These are phyloP conservation scores for Lodderomyces margitis DNA, from an alignment of 1,139 yeast genomes.

Conservation along the genomic window DNA sequence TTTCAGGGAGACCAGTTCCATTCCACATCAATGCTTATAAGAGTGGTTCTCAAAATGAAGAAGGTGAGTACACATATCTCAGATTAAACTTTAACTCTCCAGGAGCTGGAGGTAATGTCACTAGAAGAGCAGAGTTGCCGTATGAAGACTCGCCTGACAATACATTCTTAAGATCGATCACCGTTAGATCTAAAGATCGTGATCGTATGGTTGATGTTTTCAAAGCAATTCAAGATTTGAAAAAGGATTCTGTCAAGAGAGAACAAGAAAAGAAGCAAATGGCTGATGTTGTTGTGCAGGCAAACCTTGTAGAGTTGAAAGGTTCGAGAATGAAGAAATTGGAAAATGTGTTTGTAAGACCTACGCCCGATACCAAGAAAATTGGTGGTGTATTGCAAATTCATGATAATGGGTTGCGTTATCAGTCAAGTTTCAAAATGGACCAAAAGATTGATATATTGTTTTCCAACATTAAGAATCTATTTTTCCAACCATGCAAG, in stretches of 20 bases:
- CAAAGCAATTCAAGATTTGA: conserved; percentile 87
- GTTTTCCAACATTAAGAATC: conserved; percentile 86
- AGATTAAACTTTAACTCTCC: conserved; percentile 94
- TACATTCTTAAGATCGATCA: conserved; percentile 81
- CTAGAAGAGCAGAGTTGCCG: conserved; percentile 77
- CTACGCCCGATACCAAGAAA: conserved; percentile 95
- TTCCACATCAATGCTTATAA: conserved; percentile 93
- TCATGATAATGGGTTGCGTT: conserved; percentile 94
- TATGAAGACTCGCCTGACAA: conserved; percentile 87
- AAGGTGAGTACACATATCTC: conserved; percentile 89
- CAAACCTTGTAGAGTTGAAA: conserved; percentile 76
- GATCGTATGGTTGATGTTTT: conserved; percentile 91
- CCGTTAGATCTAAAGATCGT: conserved; percentile 85
- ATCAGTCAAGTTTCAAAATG: conserved; percentile 76
- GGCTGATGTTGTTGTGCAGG: conserved; percentile 95
- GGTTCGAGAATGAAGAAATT: conserved; percentile 78
- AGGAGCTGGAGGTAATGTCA: conserved; percentile 72
- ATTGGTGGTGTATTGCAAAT: conserved; percentile 88
- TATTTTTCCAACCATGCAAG: conserved; percentile 94
- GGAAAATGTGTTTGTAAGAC: conserved; percentile 88
- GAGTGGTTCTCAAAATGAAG: conserved; percentile 93
- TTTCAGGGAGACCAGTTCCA: conserved; percentile 96
- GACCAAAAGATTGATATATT: conserved; percentile 88
- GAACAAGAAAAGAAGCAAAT: conserved; percentile 88
- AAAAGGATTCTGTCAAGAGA: conserved; percentile 86